Evolutionary conservation across 2,329 filamentous ascomycete genomes (phyloP), one percentile per base, ranked within the genome.

Genomic region (Trichothecium sympodiale): DNA sequence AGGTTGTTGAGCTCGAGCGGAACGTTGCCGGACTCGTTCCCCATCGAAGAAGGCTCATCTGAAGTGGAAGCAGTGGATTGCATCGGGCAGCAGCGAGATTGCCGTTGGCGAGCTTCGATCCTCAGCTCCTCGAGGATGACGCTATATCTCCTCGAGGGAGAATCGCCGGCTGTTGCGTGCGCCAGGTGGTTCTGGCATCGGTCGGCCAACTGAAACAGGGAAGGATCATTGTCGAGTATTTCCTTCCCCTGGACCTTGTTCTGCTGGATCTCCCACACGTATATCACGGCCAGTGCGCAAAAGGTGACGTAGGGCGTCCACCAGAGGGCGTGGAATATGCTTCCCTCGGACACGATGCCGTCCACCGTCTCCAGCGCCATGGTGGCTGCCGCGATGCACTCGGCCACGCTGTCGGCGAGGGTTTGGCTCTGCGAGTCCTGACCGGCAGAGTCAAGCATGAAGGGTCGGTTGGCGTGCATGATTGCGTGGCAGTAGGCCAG

Each of bases 261-360:
- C 35, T 46, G 48, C n/a, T 51, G 51, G 3, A 53, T 50, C 31
- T 67, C 55, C 55, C 66, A 70, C 3, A 74, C 62, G 38, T 73
- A 74, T 0, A 71, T 52, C 4, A 73, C 65, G 0, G 66, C 65
- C 0, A 74, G 55, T 1, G 69, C 67, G 41, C 67, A 72, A 38
- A 73, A 72, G 0, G 65, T 62, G 4, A 70, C 65, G 41, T 71
- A 71, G 27, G 68, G 64, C 17, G 64, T 71, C 48, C 65, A 71
- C 64, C 68, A 71, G 28, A 69, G 62, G 0, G 64, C 61, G 35
- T 66, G 59, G 34, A 64, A 67, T 3, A 63, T 55, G 55, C 54
- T 17, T 8, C 51, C 57, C 5, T 59, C 56, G 2, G 52, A 45
- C 16, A 59, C 58, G 20, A 65, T 53, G 9, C 56, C 52, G 35